Base-by-base conservation (phyloP, 352 stramenopile species). In the Pythium rishiriense region DNA sequence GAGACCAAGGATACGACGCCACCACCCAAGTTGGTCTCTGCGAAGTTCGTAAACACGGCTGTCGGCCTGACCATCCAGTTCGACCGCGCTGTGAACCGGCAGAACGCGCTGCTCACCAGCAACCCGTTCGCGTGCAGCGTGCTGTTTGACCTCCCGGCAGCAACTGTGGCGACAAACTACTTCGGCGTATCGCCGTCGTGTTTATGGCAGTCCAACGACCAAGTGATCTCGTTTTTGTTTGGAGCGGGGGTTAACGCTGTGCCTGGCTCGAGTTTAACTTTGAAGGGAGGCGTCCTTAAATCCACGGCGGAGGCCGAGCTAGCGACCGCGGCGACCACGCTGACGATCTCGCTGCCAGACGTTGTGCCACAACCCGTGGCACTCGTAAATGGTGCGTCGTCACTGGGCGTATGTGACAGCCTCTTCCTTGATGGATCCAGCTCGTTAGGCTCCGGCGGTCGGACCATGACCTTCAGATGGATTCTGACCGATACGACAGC, bases 1-100 rank as follows among this genome's bases (percentile, higher is more conserved):
- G 78, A 90, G 46, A 87, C 78, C 1, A 85, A 79, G 43, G 81
- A 90, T 28, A 75, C 70, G 17, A 86, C 78, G 19, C 78, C 81
- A 3, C 74, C 81, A 46, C 81, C 81, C 2, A 86, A 81, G 39
- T 63, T 90, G 3, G 50, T 79, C 6, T 74, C 76, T 4, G 78
- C 62, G 6, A 84, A 80, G 57, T 87, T 90, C 59, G 8, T 83
- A 11, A 77, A 82, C 14, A 85, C 76, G 4, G 81, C 68, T 7
- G 70, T 76, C 2, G 75, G 76, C 0, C 25, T 90, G 0, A 73
- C 66, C 0, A 63, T 87, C 21, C 72, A 63, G 17, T 88, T 90
- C 59, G 77, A 85, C 33, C 70, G 79, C 2, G 47, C 74, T 0
- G 77, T 90, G 19, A 64, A 85, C 54, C 75, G 78, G 0, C 39